Evolutionary conservation across 352 stramenopile genomes (phyloP), one percentile per base, ranked within the genome.

Genomic region (Phytophthora citricola): DNA sequence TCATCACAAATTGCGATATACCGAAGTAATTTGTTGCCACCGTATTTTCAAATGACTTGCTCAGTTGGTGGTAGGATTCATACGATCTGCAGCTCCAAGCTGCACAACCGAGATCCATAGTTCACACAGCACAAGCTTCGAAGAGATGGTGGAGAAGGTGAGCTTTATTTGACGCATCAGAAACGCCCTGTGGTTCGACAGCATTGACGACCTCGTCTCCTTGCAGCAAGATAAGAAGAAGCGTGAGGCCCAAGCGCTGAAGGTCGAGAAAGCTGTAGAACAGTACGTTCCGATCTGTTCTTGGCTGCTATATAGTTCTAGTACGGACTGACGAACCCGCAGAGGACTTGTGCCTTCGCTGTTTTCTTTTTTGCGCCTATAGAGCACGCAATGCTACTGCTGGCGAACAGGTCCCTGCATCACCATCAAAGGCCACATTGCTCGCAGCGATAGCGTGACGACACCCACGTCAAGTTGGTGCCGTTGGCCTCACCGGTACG

Each of bases 91-190:
- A 20, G 17, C 17, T 20, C 17, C 17, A 20, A 20, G 17, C 17
- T 20, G 17, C 17, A 20, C 17, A 20, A 20, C 17, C 17, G 17
- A 20, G 17, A 20, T 20, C 17, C 17, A 20, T 20, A 20, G 17
- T 20, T 20, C 17, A 20, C 17, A 20, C 24, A 83, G 84, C 45
- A 68, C 53, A 1, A 87, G 76, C 50, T 95, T 92, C 60, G 83
- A 93, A 63, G 85, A 93, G 61, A 94, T 94, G 87, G 80, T 94
- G 34, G 87, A 93, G 39, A 94, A 93, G 81, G 69, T 78, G 45
- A 53, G 63, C 32, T 29, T 57, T n/a, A 45, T 9, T n/a, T 57
- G 22, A 49, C 14, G n/a, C 39, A 59, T 58, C 50, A 67, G 43
- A 69, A 46, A 29, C 47, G 43, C 47, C 56, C 34, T 1, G n/a